Conservation (phyloP, 2,329 filamentous ascomycete species). For the Cercospora zeina region DNA sequence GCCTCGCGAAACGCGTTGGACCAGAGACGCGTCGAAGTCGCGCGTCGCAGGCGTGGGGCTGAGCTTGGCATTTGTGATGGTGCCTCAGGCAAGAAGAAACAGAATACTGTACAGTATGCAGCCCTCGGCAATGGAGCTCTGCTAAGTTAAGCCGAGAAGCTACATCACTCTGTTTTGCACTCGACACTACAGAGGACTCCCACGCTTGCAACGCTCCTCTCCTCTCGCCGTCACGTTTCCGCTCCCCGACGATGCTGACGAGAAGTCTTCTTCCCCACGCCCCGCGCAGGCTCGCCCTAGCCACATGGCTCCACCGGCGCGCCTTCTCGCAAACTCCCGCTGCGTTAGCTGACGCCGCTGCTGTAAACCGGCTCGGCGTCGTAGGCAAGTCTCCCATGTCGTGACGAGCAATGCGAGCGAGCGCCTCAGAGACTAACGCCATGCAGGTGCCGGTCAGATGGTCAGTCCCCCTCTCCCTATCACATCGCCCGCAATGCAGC, state of each 20-base stretch:
- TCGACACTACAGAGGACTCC: not conserved
- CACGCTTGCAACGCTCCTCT: not conserved
- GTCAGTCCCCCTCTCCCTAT: constrained; percentile 23
- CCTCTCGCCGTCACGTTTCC: not conserved
- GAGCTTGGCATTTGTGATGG: not conserved
- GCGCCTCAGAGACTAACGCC: not conserved
- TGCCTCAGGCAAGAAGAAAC: not conserved
- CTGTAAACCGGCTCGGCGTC: constrained; percentile 86
- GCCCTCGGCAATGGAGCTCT: constrained; percentile 1
- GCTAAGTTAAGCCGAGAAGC: constrained; percentile 8
- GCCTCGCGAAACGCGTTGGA: not conserved
- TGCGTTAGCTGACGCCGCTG: constrained; percentile 54
- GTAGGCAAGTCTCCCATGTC: constrained; percentile 52
- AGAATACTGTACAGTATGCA: not conserved
- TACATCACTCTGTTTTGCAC: constrained; percentile 10
- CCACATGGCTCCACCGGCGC: constrained; percentile 34
- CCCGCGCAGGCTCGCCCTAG: not conserved
- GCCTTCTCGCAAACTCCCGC: constrained; percentile 65
- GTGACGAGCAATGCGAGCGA: constrained; percentile 7
- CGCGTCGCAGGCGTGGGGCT: not conserved
- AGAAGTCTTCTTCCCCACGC: constrained; percentile 16
- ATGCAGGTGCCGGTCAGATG: constrained; percentile 29
- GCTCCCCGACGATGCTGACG: constrained; percentile 17
- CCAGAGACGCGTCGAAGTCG: constrained; percentile 5
- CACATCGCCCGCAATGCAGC: constrained; percentile 20